These are phyloP conservation scores for Hibiscus trionum DNA, from an alignment of 345 rosid species.

Conservation along the genomic window DNA sequence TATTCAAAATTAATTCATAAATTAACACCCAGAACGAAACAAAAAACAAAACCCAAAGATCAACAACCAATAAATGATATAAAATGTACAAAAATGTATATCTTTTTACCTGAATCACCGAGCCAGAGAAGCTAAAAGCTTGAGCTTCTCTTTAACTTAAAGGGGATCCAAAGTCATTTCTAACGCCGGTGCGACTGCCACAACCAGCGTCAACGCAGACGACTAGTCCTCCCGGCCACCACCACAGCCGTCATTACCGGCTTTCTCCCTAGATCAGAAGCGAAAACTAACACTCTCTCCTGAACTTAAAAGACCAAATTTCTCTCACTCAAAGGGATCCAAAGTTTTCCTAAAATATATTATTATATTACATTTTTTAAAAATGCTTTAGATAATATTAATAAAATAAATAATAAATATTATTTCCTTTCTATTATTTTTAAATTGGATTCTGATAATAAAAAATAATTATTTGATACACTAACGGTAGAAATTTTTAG, in stretches of 20 bases:
- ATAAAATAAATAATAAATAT: no score
- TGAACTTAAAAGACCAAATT: background rate
- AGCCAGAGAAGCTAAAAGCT: background rate
- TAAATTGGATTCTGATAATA: no score
- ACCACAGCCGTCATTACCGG: slow-evolving; percentile 2
- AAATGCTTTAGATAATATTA: background rate
- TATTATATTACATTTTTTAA: background rate
- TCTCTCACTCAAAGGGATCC: slow-evolving; percentile 43
- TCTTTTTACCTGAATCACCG: slow-evolving; percentile 10
- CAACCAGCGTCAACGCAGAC: slow-evolving; percentile 6
- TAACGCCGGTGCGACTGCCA: slow-evolving; percentile 3
- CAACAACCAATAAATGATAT: background rate
- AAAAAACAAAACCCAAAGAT: background rate
- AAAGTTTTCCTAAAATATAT: background rate
- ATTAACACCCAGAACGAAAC: background rate
- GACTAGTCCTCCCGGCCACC: background rate
- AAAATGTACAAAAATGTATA: background rate
- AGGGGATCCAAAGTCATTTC: background rate
- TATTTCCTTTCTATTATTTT: no score
- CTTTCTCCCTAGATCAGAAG: background rate
- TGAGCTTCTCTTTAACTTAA: background rate
- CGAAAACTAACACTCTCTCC: background rate
- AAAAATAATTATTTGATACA: no score
- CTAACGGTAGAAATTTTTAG: no score
- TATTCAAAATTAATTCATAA: background rate